These are phyloP conservation scores for Fusarium sacchari DNA, from an alignment of 2,329 filamentous ascomycete genomes.

Conservation along the genomic window DNA sequence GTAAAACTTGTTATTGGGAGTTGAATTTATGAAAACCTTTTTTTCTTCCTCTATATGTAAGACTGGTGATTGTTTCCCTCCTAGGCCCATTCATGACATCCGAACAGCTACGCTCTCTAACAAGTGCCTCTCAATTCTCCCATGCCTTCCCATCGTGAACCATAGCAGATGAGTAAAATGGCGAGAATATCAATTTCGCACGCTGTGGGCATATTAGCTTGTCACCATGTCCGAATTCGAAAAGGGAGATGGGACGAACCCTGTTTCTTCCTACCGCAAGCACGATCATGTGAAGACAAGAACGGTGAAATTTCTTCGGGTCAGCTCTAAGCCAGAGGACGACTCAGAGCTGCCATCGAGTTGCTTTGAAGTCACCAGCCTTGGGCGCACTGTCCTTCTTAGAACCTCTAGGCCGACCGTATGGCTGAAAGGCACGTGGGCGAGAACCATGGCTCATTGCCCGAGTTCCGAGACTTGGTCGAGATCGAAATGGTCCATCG, in stretches of 20 bases:
- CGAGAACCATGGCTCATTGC: not conserved
- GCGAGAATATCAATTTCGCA: not conserved
- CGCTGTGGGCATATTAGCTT: not conserved
- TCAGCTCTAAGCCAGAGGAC: not conserved
- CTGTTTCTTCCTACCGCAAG: not conserved
- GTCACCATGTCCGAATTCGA: not conserved
- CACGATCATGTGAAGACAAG: not conserved
- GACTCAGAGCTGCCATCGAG: not conserved
- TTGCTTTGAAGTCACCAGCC: accelerated
- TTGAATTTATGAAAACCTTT: accelerated
- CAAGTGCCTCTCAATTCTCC: too few species aligned
- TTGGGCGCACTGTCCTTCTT: accelerated
- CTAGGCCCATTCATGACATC: too few species aligned
- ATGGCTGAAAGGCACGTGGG: not conserved
- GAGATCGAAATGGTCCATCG: not conserved
- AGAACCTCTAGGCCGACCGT: not conserved
- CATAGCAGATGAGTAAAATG: not conserved
- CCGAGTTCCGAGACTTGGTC: not conserved
- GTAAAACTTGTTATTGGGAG: not conserved
- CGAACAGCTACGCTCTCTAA: too few species aligned
- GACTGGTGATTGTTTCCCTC: not conserved
- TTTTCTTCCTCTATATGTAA: not conserved
- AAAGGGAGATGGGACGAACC: not conserved
- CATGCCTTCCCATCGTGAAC: not conserved
- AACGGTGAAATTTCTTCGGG: not conserved